Evolutionary conservation across 2,329 filamentous ascomycete genomes (phyloP).

Genomic region (Juglanconis oblonga): DNA sequence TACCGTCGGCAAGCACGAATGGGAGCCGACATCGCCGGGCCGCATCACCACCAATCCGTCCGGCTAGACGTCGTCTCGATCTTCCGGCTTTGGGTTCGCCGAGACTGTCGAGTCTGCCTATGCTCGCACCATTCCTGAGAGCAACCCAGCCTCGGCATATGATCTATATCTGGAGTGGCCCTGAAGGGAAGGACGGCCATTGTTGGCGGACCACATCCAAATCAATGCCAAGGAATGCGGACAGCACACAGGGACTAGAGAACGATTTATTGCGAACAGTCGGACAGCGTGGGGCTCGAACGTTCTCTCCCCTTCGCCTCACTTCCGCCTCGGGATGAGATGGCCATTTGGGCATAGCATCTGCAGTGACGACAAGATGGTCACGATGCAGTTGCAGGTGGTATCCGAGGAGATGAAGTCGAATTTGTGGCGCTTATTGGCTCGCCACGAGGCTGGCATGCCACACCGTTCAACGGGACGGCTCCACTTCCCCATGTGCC

Average conservation of each 20-base stretch:
- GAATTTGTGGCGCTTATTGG: conserved; percentile 7
- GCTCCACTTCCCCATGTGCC: conserved; percentile 10
- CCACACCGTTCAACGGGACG: not conserved
- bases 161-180: too few relatives aligned
- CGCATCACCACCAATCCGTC: too few relatives aligned
- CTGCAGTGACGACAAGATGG: conserved; percentile 3
- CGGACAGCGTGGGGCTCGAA: not conserved
- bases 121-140: too few relatives aligned
- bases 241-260: too few relatives aligned
- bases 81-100: too few relatives aligned
- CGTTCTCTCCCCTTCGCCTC: not conserved
- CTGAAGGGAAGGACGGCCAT: too few relatives aligned
- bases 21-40: too few relatives aligned
- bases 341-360: not conserved
- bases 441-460: not conserved
- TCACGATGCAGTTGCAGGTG: conserved; percentile 10
- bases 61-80: too few relatives aligned
- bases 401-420: not conserved
- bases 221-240: not conserved
- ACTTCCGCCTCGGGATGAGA: not conserved
- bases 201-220: not conserved
- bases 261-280: not conserved
- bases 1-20: too few relatives aligned
- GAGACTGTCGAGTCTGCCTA: too few relatives aligned
- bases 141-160: too few relatives aligned